phyloP scores from a whole-genome alignment of 75 land plant genomes.

The Cunninghamia lanceolata region DNA sequence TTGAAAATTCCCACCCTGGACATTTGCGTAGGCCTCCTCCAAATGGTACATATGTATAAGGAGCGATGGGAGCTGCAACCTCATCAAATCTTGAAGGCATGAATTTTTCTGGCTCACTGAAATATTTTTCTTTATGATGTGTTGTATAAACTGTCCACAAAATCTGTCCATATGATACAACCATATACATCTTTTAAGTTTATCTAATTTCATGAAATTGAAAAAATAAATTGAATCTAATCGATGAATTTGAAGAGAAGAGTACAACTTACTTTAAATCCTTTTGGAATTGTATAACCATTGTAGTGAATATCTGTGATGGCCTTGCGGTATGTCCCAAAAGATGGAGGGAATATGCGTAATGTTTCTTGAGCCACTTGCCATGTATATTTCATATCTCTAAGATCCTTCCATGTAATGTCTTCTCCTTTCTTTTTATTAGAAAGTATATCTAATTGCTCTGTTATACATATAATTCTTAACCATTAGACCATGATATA shows the following conservation, averaged over 20 bases:
- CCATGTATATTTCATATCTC: slow-evolving; percentile 45
- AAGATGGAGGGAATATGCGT: slow-evolving; percentile 27
- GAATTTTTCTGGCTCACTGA: slow-evolving; percentile 24
- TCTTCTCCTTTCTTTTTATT: slow-evolving; percentile 5
- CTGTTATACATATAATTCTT: slow-evolving; percentile 2
- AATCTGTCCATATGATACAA: neutral
- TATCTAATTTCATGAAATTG: no score
- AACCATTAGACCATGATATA: no score
- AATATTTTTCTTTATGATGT: slow-evolving; percentile 18
- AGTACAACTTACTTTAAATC: no score
- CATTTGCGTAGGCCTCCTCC: slow-evolving; percentile 66
- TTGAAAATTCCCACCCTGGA: slow-evolving; percentile 40
- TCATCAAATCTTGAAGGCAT: slow-evolving; percentile 28
- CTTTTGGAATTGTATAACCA: no score
- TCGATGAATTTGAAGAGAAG: no score
- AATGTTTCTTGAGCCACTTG: slow-evolving; percentile 38
- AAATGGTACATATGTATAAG: slow-evolving; percentile 57
- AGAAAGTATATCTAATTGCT: slow-evolving; percentile 14
- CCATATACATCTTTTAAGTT: no score
- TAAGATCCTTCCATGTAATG: slow-evolving; percentile 13
- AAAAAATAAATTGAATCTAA: no score
- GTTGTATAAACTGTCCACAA: slow-evolving; percentile 15
- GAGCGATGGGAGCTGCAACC: slow-evolving; percentile 25
- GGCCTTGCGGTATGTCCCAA: slow-evolving; percentile 20
- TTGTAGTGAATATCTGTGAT: slow-evolving; percentile 14